Conservation (phyloP, 306 rosid genomes). For the Malus orientalis region DNA sequence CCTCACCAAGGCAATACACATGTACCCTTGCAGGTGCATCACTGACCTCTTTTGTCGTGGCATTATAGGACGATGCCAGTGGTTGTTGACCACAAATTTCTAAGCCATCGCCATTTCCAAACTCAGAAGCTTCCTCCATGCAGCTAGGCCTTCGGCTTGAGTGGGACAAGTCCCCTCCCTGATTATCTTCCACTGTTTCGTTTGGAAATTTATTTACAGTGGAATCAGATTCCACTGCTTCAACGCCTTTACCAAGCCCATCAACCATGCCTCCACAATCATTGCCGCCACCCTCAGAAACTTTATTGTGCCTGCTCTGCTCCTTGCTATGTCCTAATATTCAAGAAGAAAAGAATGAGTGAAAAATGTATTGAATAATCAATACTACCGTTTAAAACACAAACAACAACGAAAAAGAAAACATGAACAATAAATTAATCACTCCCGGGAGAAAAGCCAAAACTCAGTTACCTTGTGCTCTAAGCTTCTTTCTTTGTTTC, state of each 20-base stretch:
- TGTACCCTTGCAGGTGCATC: conserved; percentile 18
- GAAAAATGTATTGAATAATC: neutral
- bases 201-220: conserved; percentile 19
- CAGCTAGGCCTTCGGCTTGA: conserved; percentile 12
- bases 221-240: conserved; percentile 21
- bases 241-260: conserved; percentile 1
- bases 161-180: neutral
- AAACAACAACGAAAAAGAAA: neutral
- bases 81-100: conserved; percentile 11
- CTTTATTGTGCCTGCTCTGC: conserved; percentile 14
- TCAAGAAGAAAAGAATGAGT: conserved; percentile 7
- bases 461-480: conserved; percentile 19
- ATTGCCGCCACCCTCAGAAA: conserved; percentile 21
- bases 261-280: conserved; percentile 18
- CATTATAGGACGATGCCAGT: conserved; percentile 10
- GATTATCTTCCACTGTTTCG: conserved; percentile 13
- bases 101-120: conserved; percentile 14
- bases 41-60: conserved; percentile 8
- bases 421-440: neutral
- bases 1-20: conserved; percentile 20
- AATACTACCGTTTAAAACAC: neutral
- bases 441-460: neutral
- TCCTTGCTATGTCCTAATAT: conserved; percentile 30
- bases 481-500: conserved; percentile 21
- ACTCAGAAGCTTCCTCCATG: neutral